Conservation (phyloP, 2,329 filamentous ascomycete species). For the Alternaria triticina region DNA sequence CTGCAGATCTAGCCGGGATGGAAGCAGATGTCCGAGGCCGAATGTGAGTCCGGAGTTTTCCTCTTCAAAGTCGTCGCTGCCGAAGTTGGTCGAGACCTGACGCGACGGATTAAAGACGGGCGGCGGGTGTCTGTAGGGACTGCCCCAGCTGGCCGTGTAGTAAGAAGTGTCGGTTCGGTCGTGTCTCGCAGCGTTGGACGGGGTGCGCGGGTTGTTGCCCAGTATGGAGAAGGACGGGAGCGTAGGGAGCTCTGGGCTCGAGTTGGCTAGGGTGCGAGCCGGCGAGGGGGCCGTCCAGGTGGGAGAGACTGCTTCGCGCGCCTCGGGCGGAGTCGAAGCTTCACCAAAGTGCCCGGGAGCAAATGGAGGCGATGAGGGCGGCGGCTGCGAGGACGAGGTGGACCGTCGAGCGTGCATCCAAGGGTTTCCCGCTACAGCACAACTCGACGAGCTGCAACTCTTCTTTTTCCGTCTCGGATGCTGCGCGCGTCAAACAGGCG, state of each 20-base stretch:
- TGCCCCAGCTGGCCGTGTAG: slow-evolving; percentile 87
- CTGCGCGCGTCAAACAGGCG: slow-evolving; percentile 27
- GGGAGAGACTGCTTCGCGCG: slow-evolving; percentile 37
- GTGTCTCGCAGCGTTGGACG: slow-evolving; percentile 43
- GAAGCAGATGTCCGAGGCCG: slow-evolving; percentile 49
- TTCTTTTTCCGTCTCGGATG: slow-evolving; percentile 21
- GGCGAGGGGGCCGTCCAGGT: slow-evolving; percentile 50
- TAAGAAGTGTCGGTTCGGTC: slow-evolving; percentile 57
- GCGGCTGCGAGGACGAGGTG: slow-evolving; percentile 40
- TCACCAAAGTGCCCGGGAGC: slow-evolving; percentile 33
- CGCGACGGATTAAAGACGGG: slow-evolving; percentile 49
- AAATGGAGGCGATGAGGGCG: slow-evolving; percentile 46
- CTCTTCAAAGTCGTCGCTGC: slow-evolving; percentile 49
- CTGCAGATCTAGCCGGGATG: slow-evolving; percentile 39
- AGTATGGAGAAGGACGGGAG: slow-evolving; percentile 44
- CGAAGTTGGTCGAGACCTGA: slow-evolving; percentile 36
- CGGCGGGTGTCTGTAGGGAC: slow-evolving; percentile 76
- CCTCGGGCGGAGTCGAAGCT: slow-evolving; percentile 27
- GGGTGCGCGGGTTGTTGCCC: slow-evolving; percentile 41
- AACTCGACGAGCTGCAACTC: slow-evolving; percentile 24
- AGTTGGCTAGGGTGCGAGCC: slow-evolving; percentile 49
- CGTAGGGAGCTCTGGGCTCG: slow-evolving; percentile 51
- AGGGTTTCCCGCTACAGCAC: slow-evolving; percentile 28
- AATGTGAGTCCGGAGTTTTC: slow-evolving; percentile 46
- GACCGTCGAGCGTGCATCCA: slow-evolving; percentile 51